Evolutionary conservation across 2,329 filamentous ascomycete species (phyloP).

Genomic region (Lasiodiplodia sp.): DNA sequence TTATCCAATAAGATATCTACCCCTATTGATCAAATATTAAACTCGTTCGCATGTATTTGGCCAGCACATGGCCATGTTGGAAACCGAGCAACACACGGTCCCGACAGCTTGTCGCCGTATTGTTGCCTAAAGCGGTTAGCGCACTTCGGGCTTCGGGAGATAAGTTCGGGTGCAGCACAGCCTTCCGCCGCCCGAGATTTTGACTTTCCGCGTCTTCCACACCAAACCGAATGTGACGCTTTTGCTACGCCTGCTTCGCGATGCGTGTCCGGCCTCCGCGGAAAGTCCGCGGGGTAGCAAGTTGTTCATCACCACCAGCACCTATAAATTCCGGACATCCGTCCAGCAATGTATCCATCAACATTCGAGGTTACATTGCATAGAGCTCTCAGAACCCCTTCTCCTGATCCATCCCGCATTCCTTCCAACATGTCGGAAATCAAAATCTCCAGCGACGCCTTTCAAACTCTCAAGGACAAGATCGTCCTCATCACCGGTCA

Average conservation of each 20-base stretch:
- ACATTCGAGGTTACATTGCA: neutral
- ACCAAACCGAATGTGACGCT: neutral
- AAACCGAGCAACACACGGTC: too few species aligned
- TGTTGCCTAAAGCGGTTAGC: neutral
- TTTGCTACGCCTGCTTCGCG: neutral
- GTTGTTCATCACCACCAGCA: neutral
- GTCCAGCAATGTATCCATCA: neutral
- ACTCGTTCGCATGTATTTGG: too few species aligned
- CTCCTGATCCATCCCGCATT: neutral
- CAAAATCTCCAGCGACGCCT: conserved; percentile 53
- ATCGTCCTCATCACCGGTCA: conserved; percentile 61
- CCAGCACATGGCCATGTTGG: too few species aligned
- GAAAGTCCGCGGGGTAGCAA: neutral
- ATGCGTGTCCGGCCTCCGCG: neutral
- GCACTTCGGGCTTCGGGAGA: neutral
- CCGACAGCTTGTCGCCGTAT: neutral
- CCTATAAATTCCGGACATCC: neutral
- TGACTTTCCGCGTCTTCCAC: neutral
- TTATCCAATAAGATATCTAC: too few species aligned
- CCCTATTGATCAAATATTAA: too few species aligned
- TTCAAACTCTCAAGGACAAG: conserved; percentile 56
- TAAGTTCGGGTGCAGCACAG: neutral
- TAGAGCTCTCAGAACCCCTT: neutral
- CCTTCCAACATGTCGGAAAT: conserved; percentile 53
- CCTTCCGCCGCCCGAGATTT: neutral